Percentiles rank a stretch among this genome's conserved stretches.
Conservation (phyloP, 2,329 filamentous ascomycete genomes). For the Leptosphaerulina australis region DNA sequence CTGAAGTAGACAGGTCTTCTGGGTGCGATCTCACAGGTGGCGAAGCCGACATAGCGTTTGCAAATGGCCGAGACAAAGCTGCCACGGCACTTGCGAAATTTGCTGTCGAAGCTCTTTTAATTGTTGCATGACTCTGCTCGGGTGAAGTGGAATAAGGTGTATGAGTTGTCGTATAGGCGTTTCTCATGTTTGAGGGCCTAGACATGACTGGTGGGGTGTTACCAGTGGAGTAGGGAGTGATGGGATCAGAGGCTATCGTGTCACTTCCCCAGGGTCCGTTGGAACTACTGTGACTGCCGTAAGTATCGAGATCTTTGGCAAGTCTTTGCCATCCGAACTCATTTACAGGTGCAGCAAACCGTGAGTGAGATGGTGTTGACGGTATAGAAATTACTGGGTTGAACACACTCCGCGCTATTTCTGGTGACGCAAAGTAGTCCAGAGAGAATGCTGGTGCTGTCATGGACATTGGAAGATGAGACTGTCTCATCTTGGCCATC, state of each 20-base stretch:
- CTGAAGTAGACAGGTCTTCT: slow-evolving; percentile 52
- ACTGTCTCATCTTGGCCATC: slow-evolving; percentile 45
- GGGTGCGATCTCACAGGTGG: slow-evolving; percentile 43
- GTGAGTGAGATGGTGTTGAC: slow-evolving; percentile 41
- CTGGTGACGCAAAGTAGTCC: slow-evolving; percentile 54
- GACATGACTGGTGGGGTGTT: slow-evolving; percentile 58
- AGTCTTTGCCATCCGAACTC: slow-evolving; percentile 43
- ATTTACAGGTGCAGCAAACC: slow-evolving; percentile 38
- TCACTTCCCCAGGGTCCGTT: slow-evolving; percentile 57
- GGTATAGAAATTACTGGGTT: slow-evolving; percentile 46
- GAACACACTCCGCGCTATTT: slow-evolving; percentile 53
- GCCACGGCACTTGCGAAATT: slow-evolving; percentile 51
- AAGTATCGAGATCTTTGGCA: slow-evolving; percentile 44
- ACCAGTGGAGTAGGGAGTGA: slow-evolving; percentile 59
- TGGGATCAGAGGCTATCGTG: slow-evolving; percentile 50
- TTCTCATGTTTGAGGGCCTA: slow-evolving; percentile 48
- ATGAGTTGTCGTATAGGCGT: slow-evolving; percentile 44
- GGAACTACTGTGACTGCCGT: slow-evolving; percentile 58
- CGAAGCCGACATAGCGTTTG: slow-evolving; percentile 47
- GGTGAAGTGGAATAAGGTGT: slow-evolving; percentile 52
- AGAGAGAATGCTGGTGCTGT: slow-evolving; percentile 54
- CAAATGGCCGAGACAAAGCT: slow-evolving; percentile 49
- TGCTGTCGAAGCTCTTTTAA: slow-evolving; percentile 43
- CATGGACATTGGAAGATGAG: slow-evolving; percentile 50
- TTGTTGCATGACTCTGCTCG: slow-evolving; percentile 43